These are phyloP conservation scores for Calonectria multiphialidica DNA, from an alignment of 2,329 filamentous ascomycete genomes.

Conservation along the genomic window DNA sequence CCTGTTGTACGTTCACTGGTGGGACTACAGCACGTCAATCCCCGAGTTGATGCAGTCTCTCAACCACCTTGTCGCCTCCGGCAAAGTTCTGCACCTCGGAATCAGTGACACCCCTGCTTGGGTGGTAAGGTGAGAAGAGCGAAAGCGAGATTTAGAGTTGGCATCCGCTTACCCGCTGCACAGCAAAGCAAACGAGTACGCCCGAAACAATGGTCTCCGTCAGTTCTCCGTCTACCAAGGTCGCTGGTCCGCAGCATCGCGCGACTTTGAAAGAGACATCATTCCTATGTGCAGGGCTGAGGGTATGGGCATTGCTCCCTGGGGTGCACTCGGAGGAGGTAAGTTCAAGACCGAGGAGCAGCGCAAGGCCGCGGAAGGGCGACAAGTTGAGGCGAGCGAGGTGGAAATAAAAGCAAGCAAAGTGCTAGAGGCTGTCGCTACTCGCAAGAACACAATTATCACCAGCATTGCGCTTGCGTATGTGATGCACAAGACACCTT, in stretches of 20 bases:
- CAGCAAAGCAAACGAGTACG: slow-evolving; percentile 76
- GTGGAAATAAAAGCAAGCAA: slow-evolving; percentile 64
- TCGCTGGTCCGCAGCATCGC: slow-evolving; percentile 53
- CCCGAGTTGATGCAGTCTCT: slow-evolving; percentile 77
- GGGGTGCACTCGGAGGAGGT: slow-evolving; percentile 67
- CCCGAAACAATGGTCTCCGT: slow-evolving; percentile 76
- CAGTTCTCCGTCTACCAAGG: slow-evolving; percentile 70
- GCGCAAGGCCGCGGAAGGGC: slow-evolving; percentile 50
- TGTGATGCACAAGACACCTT: slow-evolving; percentile 77
- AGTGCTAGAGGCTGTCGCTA: slow-evolving; percentile 63
- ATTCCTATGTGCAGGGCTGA: slow-evolving; percentile 58
- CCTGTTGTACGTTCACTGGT: slow-evolving; percentile 74
- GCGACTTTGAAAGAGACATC: slow-evolving; percentile 58
- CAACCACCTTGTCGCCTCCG: slow-evolving; percentile 68
- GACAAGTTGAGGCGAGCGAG: slow-evolving; percentile 56
- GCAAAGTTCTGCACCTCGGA: slow-evolving; percentile 76
- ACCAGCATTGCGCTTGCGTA: slow-evolving; percentile 75
- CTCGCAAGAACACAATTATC: slow-evolving; percentile 55
- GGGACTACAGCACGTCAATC: slow-evolving; percentile 76
- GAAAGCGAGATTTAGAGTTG: neutral
- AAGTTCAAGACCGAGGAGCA: slow-evolving; percentile 57
- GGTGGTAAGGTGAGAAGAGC: slow-evolving; percentile 63
- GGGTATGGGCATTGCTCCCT: slow-evolving; percentile 68
- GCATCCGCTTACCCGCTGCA: slow-evolving; percentile 20
- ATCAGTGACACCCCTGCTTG: slow-evolving; percentile 78